Base-by-base conservation (phyloP, 2,329 filamentous ascomycete genomes). In the Neoascochyta sp. region DNA sequence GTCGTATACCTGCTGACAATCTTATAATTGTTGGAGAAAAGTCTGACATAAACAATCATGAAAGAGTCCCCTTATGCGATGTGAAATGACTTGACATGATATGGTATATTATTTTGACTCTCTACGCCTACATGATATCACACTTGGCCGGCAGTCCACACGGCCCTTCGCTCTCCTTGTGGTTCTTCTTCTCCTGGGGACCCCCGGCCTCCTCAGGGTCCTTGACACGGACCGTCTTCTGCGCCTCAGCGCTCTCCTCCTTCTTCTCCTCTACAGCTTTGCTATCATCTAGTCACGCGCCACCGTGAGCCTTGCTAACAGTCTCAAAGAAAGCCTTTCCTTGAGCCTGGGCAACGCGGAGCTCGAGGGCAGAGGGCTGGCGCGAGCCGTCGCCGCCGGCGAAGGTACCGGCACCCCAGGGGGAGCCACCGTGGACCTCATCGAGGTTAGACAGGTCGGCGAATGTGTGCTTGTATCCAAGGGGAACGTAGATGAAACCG, bases 371-470 rank as follows among this genome's bases (percentile, higher is more conserved):
- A 10, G 74, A 70, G 27, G 92, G 92, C 73, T 90, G 81, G 57
- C 92, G 83, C 36, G 83, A 86, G 52, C 92, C 92, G 53, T 95
- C 87, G 38, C 60, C 72, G 40, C 62, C 79, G 42, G 89, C 74
- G 53, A 95, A 93, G 45, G 90, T 95, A 60, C 92, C 92, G 18
- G 90, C 89, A 54, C 90, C 92, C 92, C 92, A 98, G 21, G 92
- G 75, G 39, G 76, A 80, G 41, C 92, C 92, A 57, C 92, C 92
- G 62, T 85, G 86, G 43, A 92, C 74, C 73, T 95, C 88, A 16
- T 60, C 60, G 19, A 95, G 64, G 67, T 89, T 81, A 45, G 80
- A 62, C 45, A 95, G 67, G 43, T 79, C 67, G 38, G 60, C 47
- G 60, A 95, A 95, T 27, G 79, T 69, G 54, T 81, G 85, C 68